Evolutionary conservation across 148 eudicot species (phyloP).

Genomic region (Vaccinium vitisidaea): DNA sequence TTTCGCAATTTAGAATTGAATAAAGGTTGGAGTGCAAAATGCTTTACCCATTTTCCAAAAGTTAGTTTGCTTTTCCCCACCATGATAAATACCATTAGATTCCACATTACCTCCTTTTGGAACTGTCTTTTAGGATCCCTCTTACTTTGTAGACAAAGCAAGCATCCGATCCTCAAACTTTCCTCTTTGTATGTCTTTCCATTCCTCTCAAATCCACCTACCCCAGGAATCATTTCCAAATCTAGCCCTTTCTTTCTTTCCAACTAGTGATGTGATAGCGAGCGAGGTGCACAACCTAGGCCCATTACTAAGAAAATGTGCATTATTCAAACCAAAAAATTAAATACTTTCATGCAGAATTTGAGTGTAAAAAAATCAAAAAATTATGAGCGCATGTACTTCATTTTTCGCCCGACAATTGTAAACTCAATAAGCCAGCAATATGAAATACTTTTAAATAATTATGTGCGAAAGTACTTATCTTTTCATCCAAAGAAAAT

Average conservation of each 20-base stretch:
- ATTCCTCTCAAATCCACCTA: not conserved
- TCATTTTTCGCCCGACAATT: no score
- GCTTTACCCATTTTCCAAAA: slow-evolving; percentile 16
- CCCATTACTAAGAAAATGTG: no score
- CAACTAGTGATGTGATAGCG: no score
- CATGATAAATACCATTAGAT: slow-evolving; percentile 11
- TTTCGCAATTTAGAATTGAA: not conserved
- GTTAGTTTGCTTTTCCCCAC: slow-evolving; percentile 18
- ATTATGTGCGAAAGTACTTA: no score
- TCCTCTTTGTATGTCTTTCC: not conserved
- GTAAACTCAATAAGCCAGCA: no score
- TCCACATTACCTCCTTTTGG: not conserved
- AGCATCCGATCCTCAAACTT: slow-evolving; percentile 19
- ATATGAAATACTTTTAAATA: no score
- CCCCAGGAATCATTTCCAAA: slow-evolving; percentile 10
- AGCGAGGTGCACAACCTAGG: no score
- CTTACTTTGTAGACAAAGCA: slow-evolving; percentile 7
- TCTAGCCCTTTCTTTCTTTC: not conserved
- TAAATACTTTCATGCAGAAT: no score
- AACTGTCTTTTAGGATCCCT: not conserved
- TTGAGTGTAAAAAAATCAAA: no score
- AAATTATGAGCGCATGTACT: no score
- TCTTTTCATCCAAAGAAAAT: no score
- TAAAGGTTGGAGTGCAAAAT: not conserved
- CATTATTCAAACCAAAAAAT: no score